Evolutionary conservation across 2,329 filamentous ascomycete genomes (phyloP).

Genomic region (Aspergillus bombycis): DNA sequence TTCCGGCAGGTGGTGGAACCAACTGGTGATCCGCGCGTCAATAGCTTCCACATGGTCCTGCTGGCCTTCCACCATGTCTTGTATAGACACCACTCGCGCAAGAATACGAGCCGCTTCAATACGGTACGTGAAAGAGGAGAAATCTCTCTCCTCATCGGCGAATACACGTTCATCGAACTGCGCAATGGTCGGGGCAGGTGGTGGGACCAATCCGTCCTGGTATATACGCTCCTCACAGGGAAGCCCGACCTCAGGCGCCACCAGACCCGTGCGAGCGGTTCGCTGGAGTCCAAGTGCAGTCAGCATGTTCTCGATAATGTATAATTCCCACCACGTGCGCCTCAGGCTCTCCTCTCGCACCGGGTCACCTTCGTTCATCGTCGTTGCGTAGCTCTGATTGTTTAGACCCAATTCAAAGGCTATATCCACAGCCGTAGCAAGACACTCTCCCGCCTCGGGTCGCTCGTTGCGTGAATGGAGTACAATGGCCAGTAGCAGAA

Average conservation of each 20-base stretch:
- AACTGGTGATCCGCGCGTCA: slow-evolving; percentile 66
- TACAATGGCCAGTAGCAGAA: slow-evolving; percentile 75
- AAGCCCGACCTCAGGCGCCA: slow-evolving; percentile 69
- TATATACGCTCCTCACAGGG: slow-evolving; percentile 80
- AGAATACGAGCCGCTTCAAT: slow-evolving; percentile 80
- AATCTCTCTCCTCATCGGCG: slow-evolving; percentile 65
- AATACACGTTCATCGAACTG: slow-evolving; percentile 82
- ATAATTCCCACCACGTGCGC: slow-evolving; percentile 88
- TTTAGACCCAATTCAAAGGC: slow-evolving; percentile 79
- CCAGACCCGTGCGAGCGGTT: slow-evolving; percentile 68
- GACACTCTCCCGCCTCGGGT: slow-evolving; percentile 66
- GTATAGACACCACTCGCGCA: slow-evolving; percentile 67
- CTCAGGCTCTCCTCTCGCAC: slow-evolving; percentile 81
- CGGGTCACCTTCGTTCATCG: slow-evolving; percentile 65
- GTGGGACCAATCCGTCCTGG: slow-evolving; percentile 58
- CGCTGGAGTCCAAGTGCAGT: slow-evolving; percentile 64
- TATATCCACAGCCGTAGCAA: slow-evolving; percentile 69
- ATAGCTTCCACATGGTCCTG: slow-evolving; percentile 63
- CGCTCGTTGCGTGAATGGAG: slow-evolving; percentile 77
- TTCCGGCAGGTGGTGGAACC: slow-evolving; percentile 76
- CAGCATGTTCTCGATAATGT: slow-evolving; percentile 81
- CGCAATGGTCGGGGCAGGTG: slow-evolving; percentile 63
- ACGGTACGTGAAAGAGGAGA: slow-evolving; percentile 84
- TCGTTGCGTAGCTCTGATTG: slow-evolving; percentile 65
- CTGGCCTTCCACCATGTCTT: slow-evolving; percentile 42